A percentile compares a stretch with the other conserved stretches of the same genome.
Conservation (phyloP, 148 eudicot species). For the Chenopodium berlandieri region DNA sequence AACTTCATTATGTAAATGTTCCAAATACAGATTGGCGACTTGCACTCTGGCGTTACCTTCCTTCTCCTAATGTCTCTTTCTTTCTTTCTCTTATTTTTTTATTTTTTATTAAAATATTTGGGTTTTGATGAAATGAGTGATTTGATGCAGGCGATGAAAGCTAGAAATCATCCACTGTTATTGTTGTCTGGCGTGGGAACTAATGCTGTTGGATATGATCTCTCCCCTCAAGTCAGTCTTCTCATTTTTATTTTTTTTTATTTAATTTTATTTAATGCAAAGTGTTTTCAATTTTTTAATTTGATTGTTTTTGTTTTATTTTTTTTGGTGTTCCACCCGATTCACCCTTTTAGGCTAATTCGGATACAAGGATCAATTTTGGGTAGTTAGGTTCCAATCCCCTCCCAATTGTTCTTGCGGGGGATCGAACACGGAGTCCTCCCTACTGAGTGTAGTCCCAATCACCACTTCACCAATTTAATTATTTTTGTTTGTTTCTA, state of each 20-base stretch:
- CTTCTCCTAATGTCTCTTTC: conserved; percentile 41
- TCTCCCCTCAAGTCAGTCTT: conserved; percentile 68
- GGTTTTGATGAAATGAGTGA: background rate
- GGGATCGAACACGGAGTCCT: too few species aligned
- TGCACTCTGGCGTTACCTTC: conserved; percentile 86
- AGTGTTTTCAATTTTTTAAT: conserved; percentile 18
- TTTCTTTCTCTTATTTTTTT: background rate
- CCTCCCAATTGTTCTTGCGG: too few species aligned
- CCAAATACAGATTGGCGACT: conserved; percentile 58
- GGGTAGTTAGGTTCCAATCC: too few species aligned
- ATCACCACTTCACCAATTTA: conserved; percentile 11
- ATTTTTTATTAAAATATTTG: background rate
- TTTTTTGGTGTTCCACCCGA: background rate
- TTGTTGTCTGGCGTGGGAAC: conserved; percentile 93
- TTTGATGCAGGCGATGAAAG: conserved; percentile 53
- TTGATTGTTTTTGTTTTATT: conserved; percentile 10
- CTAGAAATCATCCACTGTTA: conserved; percentile 84
- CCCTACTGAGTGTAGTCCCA: too few species aligned
- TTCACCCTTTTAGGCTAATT: too few species aligned
- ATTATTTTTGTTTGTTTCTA: background rate
- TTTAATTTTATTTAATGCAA: too few species aligned
- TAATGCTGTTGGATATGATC: conserved; percentile 93
- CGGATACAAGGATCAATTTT: too few species aligned
- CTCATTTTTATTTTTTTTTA: conserved; percentile 31
- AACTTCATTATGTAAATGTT: conserved; percentile 73